Base-by-base conservation (phyloP, 805 yeast genomes). In the Sugiyamaella marilandica region DNA sequence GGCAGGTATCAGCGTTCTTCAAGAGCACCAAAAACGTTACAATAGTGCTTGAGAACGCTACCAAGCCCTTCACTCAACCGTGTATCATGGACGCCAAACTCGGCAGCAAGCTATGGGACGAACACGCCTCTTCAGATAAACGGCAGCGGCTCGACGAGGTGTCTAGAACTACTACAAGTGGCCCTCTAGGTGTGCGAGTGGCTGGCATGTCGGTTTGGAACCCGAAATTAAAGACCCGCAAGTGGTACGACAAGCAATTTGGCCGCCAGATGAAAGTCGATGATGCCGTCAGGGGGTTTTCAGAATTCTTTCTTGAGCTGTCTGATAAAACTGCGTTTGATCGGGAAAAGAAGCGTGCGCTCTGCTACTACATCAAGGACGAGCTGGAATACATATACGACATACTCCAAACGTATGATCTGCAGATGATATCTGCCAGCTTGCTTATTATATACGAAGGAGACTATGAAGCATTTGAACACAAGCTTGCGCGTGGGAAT, bases 71-170 rank as follows among this genome's bases (percentile, higher is more conserved):
- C 63, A 63, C 47, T 2, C 69, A 72, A 45, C 97, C 98, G 0
- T 79, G 85, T 51, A 76, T 94, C 1, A 62, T 92, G 56, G 99
- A 92, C 65, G 79, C 92, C 45, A 92, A 92, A 65, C 72, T 92
- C 2, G 99, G 99, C 0, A 67, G 81, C 5, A 63, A 75, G 9
- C 69, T 92, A 35, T 81, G 84, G 60, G 98, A 92, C 66, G 62
- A 60, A 1, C 59, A 62, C 11, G 81, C 87, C 0, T 56, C 78
- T 2, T 64, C 59, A 0, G 96, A 81, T 29, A 92, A 94, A 62
- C 74, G 68, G 13, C 69, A 68, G 47, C 67, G 98, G 41, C 69
- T 92, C 62, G 70, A 68, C 29, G 68, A 74, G 24, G 97, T 94
- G 0, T 78, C 94, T 44, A 64, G 70, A 1, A 53, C 71, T 0